Evolutionary conservation across 805 yeast genomes (phyloP).

Genomic region (Monosporozyma aerobia): DNA sequence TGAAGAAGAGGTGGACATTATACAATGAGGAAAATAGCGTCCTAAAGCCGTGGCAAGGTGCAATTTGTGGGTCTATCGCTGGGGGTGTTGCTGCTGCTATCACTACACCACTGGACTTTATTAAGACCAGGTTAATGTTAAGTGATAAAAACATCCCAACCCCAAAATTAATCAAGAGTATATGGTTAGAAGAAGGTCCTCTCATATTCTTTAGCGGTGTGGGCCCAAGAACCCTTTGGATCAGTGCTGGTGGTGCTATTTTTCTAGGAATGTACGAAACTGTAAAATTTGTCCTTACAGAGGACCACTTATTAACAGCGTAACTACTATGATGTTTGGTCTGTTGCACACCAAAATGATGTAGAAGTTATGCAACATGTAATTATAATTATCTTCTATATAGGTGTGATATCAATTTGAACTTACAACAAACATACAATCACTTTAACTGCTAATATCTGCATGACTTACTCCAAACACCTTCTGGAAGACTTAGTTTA

Average conservation of each 20-base stretch:
- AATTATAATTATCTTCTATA: background rate
- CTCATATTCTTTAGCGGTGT: slow-evolving; percentile 70
- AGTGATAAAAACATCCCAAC: slow-evolving; percentile 40
- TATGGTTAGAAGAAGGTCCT: slow-evolving; percentile 66
- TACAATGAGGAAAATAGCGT: slow-evolving; percentile 23
- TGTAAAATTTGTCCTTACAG: background rate
- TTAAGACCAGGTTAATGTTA: slow-evolving; percentile 82
- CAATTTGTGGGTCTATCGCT: slow-evolving; percentile 73
- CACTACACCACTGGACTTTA: slow-evolving; percentile 73
- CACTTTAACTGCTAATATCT: too few relatives aligned
- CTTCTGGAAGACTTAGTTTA: too few relatives aligned
- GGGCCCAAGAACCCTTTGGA: slow-evolving; percentile 96
- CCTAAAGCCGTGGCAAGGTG: slow-evolving; percentile 60
- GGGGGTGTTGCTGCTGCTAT: slow-evolving; percentile 77
- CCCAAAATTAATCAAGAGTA: slow-evolving; percentile 37
- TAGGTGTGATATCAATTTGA: background rate
- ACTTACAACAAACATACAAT: background rate
- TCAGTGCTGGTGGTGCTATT: slow-evolving; percentile 96
- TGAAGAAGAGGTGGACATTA: slow-evolving; percentile 51
- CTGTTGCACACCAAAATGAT: background rate
- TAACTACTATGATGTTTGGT: background rate
- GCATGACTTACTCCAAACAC: too few relatives aligned
- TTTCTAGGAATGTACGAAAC: slow-evolving; percentile 88
- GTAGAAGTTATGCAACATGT: background rate
- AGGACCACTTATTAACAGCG: background rate